Conservation (phyloP, 2,329 filamentous ascomycete species). For the Graphilbum fragrans region DNA sequence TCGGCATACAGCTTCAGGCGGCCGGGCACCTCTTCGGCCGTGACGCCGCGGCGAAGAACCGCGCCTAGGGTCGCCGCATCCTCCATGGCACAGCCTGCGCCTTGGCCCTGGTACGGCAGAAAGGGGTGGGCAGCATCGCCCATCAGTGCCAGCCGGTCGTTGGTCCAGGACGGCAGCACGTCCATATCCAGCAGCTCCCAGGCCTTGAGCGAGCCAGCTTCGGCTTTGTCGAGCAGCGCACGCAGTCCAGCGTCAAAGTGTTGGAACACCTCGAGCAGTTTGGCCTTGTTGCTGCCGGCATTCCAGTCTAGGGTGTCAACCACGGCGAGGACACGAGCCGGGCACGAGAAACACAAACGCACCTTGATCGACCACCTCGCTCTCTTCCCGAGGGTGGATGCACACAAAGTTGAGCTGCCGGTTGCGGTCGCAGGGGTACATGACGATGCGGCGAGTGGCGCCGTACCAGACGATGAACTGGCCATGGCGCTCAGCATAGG, state of each 20-base stretch:
- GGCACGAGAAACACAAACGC: conserved; percentile 4
- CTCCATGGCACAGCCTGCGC: conserved; percentile 53
- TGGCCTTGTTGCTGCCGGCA: conserved; percentile 20
- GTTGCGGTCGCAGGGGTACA: conserved; percentile 34
- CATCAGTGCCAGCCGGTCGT: conserved; percentile 40
- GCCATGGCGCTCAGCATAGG: conserved; percentile 17
- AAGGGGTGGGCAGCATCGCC: conserved; percentile 62
- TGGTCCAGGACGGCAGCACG: conserved; percentile 39
- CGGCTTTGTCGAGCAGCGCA: conserved; percentile 27
- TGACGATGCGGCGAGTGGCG: conserved; percentile 28
- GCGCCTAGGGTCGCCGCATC: conserved; percentile 48
- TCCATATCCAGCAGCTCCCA: conserved; percentile 52
- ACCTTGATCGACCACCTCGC: conserved; percentile 20
- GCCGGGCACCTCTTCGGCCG: conserved; percentile 32
- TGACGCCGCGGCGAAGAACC: conserved; percentile 36
- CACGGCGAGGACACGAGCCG: neutral
- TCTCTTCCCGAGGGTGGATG: conserved; percentile 35
- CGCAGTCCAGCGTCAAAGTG: conserved; percentile 28
- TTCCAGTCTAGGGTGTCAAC: conserved; percentile 24
- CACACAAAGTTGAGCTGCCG: conserved; percentile 34
- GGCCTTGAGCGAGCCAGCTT: conserved; percentile 34
- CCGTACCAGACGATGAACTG: conserved; percentile 27
- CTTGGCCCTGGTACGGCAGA: conserved; percentile 48
- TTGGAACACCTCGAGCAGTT: conserved; percentile 25
- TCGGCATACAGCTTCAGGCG: conserved; percentile 47